Percentiles rank a stretch among this genome's conserved stretches.
phyloP scores from a whole-genome alignment of 345 rosid species.

The Trapa incisa region DNA sequence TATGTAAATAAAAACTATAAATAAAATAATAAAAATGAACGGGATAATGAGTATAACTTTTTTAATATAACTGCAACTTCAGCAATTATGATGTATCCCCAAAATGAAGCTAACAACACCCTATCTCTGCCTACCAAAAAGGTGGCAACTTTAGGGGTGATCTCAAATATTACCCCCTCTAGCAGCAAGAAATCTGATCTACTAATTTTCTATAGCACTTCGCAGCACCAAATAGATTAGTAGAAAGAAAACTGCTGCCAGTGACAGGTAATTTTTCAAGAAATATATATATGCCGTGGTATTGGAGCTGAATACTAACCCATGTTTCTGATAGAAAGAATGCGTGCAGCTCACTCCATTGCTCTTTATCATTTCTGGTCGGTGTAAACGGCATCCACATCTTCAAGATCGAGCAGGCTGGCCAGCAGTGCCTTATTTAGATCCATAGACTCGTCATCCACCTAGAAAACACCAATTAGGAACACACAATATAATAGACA shows the following conservation, averaged over 20 bases:
- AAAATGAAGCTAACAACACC: too few relatives aligned
- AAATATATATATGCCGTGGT: not conserved
- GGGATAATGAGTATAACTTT: too few relatives aligned
- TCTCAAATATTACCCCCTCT: too few relatives aligned
- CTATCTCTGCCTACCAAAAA: too few relatives aligned
- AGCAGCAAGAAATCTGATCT: not conserved
- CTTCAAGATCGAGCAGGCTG: slow-evolving; percentile 77
- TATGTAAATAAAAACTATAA: too few relatives aligned
- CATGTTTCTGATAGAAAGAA: not conserved
- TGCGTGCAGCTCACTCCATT: not conserved
- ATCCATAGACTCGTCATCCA: slow-evolving; percentile 83
- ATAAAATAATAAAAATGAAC: too few relatives aligned
- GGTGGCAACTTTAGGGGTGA: too few relatives aligned
- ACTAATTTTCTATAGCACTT: not conserved
- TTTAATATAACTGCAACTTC: too few relatives aligned
- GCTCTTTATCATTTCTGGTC: slow-evolving; percentile 47
- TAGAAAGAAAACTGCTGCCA: not conserved
- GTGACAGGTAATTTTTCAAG: not conserved
- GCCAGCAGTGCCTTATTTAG: slow-evolving; percentile 76
- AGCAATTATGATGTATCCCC: too few relatives aligned
- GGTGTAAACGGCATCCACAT: slow-evolving; percentile 76
- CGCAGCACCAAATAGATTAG: not conserved
- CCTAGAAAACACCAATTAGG: slow-evolving; percentile 29
- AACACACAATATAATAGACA: not conserved
- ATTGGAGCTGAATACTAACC: not conserved